Percentiles rank a stretch among this genome's conserved stretches.
Evolutionary conservation across 148 eudicot genomes (phyloP).

Genomic region (Tetragonia tetragonoides): DNA sequence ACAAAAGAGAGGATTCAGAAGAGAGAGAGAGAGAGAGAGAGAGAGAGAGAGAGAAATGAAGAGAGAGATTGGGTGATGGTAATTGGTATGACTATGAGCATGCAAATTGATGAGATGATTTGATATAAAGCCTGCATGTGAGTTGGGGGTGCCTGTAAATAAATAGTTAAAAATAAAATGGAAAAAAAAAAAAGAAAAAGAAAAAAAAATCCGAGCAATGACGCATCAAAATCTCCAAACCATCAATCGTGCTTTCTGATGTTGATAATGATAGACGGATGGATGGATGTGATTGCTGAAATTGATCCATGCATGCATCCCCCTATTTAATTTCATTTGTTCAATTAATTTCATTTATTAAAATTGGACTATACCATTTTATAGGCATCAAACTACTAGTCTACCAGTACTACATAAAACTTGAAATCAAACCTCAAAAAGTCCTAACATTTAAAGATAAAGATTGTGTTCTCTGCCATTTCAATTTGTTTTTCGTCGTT

Average conservation of each 20-base stretch:
- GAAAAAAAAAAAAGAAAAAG: neutral
- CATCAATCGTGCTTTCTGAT: constrained; percentile 16
- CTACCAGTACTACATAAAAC: no score
- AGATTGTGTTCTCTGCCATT: no score
- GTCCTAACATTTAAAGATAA: no score
- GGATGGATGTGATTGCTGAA: constrained; percentile 10
- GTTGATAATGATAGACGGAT: constrained; percentile 9
- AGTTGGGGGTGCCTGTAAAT: neutral
- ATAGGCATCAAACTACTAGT: no score
- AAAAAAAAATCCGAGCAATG: constrained; percentile 5
- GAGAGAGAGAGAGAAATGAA: neutral
- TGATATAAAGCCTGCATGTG: constrained; percentile 21
- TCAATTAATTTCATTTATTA: neutral
- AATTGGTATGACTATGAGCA: neutral
- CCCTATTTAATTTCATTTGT: neutral
- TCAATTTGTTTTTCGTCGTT: no score
- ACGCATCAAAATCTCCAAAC: constrained; percentile 18
- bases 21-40: no score
- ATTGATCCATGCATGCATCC: constrained; percentile 18
- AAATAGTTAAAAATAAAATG: neutral
- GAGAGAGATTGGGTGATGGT: neutral
- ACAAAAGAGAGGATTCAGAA: constrained; percentile 8
- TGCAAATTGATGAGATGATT: constrained; percentile 13
- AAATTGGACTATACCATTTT: neutral
- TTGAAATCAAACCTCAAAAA: no score